Conservation (phyloP, 441 rosid genomes). For the Bocquillonia castaneifolia region DNA sequence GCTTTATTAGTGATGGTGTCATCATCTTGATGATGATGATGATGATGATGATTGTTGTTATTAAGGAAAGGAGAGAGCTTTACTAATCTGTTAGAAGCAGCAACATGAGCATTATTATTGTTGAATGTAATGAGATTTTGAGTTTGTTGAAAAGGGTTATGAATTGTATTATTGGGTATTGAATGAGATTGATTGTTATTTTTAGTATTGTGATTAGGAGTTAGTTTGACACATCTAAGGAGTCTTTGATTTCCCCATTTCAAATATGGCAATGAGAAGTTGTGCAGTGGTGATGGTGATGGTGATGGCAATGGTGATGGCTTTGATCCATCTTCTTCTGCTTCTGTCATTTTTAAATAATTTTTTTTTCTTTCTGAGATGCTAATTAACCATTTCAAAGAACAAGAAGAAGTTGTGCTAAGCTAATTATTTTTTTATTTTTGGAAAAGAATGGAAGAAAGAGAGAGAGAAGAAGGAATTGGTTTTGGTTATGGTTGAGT, state of each 20-base stretch:
- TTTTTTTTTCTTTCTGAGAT: neutral
- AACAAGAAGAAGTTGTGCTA: neutral
- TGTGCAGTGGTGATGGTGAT: constrained; percentile 40
- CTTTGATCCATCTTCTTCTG: constrained; percentile 51
- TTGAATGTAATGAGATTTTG: constrained; percentile 7
- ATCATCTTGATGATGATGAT: too few species aligned
- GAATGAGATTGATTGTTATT: neutral
- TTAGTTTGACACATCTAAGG: constrained; percentile 48
- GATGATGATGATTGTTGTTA: too few species aligned
- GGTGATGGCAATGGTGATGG: too few species aligned
- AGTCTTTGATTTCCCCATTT: constrained; percentile 52
- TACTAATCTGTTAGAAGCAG: constrained; percentile 13
- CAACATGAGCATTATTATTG: neutral
- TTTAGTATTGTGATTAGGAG: constrained; percentile 11
- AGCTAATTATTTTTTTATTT: neutral
- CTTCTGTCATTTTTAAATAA: too few species aligned
- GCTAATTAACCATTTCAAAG: neutral
- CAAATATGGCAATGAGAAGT: constrained; percentile 52
- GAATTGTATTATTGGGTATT: neutral
- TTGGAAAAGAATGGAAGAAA: neutral
- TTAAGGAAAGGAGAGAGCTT: constrained; percentile 20
- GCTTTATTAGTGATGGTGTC: neutral
- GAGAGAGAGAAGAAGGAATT: neutral
- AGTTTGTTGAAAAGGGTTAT: neutral
- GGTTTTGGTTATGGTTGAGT: neutral